A percentile compares a stretch with the other conserved stretches of the same genome.
Conservation (phyloP, 306 rosid species). For the Lathyrus oleraceus region DNA sequence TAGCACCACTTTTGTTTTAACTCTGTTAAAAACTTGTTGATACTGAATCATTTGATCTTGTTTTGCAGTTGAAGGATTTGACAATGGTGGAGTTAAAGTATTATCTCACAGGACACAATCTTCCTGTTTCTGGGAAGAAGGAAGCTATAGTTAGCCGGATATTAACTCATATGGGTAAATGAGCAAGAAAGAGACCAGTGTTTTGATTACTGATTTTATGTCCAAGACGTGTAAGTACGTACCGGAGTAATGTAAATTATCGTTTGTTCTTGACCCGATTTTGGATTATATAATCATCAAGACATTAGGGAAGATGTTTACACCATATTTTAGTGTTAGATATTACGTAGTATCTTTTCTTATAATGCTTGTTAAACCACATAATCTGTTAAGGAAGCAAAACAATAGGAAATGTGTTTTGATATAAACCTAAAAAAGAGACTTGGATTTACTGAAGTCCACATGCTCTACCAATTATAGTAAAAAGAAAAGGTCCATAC, state of each 20-base stretch:
- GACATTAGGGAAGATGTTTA: not conserved
- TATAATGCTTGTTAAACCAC: not conserved
- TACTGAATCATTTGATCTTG: conserved; percentile 22
- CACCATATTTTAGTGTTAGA: not conserved
- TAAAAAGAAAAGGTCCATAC: not conserved
- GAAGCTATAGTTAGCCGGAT: conserved; percentile 78
- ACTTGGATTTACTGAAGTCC: not conserved
- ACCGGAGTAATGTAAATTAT: conserved; percentile 14
- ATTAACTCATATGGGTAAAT: conserved; percentile 80
- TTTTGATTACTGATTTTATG: conserved; percentile 23
- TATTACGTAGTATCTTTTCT: not conserved
- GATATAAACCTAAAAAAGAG: not conserved
- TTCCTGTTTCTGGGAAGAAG: conserved; percentile 89
- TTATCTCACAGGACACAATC: conserved; percentile 72
- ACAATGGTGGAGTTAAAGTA: conserved; percentile 70
- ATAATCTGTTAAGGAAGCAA: not conserved
- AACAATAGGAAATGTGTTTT: not conserved
- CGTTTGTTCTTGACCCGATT: conserved; percentile 13
- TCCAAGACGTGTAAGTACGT: too few species aligned
- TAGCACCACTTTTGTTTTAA: not conserved
- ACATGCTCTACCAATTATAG: too few species aligned
- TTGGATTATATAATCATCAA: not conserved
- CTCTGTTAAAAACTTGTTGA: too few species aligned
- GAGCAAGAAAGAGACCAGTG: conserved; percentile 8
- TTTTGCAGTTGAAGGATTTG: conserved; percentile 86